Evolutionary conservation across 2,329 filamentous ascomycete genomes (phyloP), one percentile per base, ranked within the genome.

Genomic region (Aspergillus persii): DNA sequence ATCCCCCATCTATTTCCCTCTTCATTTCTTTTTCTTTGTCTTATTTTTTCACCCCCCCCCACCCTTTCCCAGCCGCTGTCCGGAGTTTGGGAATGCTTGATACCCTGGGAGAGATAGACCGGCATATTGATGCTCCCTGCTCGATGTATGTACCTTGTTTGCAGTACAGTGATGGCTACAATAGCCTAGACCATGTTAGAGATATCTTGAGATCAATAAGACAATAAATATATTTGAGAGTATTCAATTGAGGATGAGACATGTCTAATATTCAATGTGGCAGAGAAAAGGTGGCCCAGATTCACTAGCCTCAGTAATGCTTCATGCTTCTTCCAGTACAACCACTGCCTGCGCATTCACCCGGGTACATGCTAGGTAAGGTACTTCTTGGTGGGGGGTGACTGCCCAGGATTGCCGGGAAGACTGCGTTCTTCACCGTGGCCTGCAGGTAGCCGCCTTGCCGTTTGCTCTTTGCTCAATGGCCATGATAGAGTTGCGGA

Each of bases 81-180:
- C 56, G 66, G 66, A 64, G 64, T 68, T 68, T 61, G 60, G 64
- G 62, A 63, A 54, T 64, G 59, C 54, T 68, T 63, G 66, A 67
- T 68, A 68, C 66, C 66, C 65, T 61, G 61, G 65, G 61, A 62
- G 51, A 58, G 53, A 64, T 63, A 63, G 59, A 63, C 51, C 33
- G 59, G 50, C 53, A 58, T 62, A 48, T 30, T 39, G 30, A 41
- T 30, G n/a, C 59, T 51, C 29, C 30, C 56, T 58, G 48, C 33
- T 57, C 56, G 55, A 54, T 49, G 57, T 33, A 54, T 49, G 57
- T 33, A 56, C 56, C 57, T 46, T 56, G 53, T 62, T 60, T 50
- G 49, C 31, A 53, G 46, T 58, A 59, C 59, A 60, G 41, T 53
- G 56, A 52, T 59, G 47, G 41, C 56, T 50, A 50, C 27, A 50